Evolutionary conservation across 306 rosid species (phyloP), one percentile per base, ranked within the genome.

Genomic region (Cicer yamashitae): DNA sequence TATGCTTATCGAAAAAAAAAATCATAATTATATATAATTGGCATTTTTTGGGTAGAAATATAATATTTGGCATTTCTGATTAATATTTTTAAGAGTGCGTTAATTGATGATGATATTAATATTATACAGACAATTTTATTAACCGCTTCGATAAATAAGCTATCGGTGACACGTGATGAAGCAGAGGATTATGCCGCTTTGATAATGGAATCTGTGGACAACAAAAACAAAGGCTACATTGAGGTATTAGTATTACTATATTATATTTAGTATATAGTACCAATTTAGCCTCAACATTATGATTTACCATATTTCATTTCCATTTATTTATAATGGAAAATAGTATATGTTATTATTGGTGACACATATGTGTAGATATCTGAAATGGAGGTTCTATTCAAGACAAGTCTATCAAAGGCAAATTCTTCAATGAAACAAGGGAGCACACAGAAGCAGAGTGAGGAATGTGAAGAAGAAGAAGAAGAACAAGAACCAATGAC

Each of bases 101-200:
- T 48, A 15, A 63, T 60, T 77, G 81, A 37, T 53, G 14, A 22
- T 4, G 15, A 78, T 70, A 56, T 58, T 53, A 14, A 22, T 4
- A 20, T 78, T 66, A 57, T 58, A 37, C 88, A 93, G 98, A 84
- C 81, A 40, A 81, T 93, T 57, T 37, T 87, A 40, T 74, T 89
- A 82, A 83, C 89, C 57, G 92, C 97, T 50, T 79, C 79, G 3
- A 85, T 90, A 73, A 93, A 93, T 82, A 89, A 91, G 87, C 41
- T 93, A 52, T 81, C 81, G 48, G 79, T 91, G 84, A 85, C 88
- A 56, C 93, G 75, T 41, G 97, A 91, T 81, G 98, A 93, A 85
- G 91, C 92, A 84, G 91, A 87, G 62, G 77, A 84, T 67, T 89
- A 74, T 84, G 91, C 98, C 51, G 79, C 89, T 50, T 80, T 84